Conservation (phyloP, 2,329 filamentous ascomycete genomes). For the Botryotinia narcissicola region DNA sequence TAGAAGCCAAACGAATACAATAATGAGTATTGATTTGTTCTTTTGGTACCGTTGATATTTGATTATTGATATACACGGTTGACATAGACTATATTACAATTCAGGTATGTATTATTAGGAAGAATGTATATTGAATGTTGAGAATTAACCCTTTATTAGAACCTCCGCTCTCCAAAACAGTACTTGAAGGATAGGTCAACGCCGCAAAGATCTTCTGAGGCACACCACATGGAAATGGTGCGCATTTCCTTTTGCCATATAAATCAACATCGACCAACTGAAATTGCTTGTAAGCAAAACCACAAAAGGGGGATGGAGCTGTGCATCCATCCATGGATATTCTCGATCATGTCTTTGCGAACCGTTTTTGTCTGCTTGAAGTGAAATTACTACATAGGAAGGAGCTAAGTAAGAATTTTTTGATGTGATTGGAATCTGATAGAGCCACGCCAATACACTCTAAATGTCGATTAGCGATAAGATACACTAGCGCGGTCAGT, state of each 20-base stretch:
- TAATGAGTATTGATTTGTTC: neutral
- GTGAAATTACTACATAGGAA: neutral
- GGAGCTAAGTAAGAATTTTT: neutral
- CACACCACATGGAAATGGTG: neutral
- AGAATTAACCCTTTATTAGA: neutral
- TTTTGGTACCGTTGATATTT: neutral
- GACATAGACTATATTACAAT: neutral
- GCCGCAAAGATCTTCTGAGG: neutral
- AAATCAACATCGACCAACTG: neutral
- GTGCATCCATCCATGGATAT: neutral
- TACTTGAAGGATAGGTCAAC: neutral
- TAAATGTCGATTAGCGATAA: conserved; percentile 21
- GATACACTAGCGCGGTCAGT: conserved; percentile 15
- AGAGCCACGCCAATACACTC: neutral
- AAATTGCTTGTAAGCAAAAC: neutral
- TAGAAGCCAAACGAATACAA: neutral
- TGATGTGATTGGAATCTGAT: neutral
- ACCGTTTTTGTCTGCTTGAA: too few relatives aligned
- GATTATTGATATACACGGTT: neutral
- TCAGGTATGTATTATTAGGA: too few relatives aligned
- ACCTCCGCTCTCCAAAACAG: neutral
- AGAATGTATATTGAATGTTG: neutral
- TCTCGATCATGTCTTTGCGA: neutral
- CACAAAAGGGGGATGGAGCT: neutral
- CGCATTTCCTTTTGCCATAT: neutral